Evolutionary conservation across 1,284 basidiomycete species (phyloP).

Genomic region (Caloboletus firmus): DNA sequence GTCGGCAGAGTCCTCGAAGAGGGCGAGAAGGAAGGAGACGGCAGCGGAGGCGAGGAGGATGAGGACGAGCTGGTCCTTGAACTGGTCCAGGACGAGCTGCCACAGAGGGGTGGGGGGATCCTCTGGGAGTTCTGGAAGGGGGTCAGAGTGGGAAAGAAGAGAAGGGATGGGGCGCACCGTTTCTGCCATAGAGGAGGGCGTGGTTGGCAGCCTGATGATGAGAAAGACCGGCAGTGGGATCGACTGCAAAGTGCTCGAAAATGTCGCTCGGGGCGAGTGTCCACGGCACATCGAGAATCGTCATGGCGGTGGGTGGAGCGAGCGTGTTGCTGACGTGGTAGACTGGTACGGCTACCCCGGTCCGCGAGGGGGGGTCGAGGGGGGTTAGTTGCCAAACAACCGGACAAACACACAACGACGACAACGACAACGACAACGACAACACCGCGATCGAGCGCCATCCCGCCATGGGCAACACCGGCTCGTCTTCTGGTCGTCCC

Average conservation of each 20-base stretch:
- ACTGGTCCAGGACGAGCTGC: conserved; percentile 95
- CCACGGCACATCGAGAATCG: conserved; percentile 68
- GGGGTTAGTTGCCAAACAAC: conserved; percentile 29
- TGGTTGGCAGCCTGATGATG: conserved; percentile 66
- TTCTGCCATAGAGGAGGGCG: conserved; percentile 79
- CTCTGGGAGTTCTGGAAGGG: conserved; percentile 76
- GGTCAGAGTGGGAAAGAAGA: conserved; percentile 3
- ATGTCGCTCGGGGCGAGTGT: conserved; percentile 62
- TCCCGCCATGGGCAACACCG: conserved; percentile 69
- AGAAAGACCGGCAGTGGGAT: conserved; percentile 55
- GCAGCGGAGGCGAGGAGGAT: conserved; percentile 91
- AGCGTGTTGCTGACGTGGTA: conserved; percentile 6
- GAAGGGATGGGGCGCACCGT: conserved; percentile 53
- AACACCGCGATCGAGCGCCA: conserved; percentile 3
- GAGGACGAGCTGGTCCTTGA: conserved; percentile 95
- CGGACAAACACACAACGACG: conserved; percentile 18
- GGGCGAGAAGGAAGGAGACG: conserved; percentile 85
- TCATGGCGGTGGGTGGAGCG: conserved; percentile 11
- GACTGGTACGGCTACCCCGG: conserved; percentile 11
- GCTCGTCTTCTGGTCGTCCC: conserved; percentile 66
- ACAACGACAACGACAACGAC: conserved; percentile 15
- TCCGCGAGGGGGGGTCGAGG: conserved; percentile 21
- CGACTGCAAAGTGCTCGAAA: conserved; percentile 64
- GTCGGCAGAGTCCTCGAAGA: conserved; percentile 75
- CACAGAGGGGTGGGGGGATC: conserved; percentile 88